These are phyloP conservation scores for Candida hungchunana DNA, from an alignment of 805 yeast genomes.

Conservation along the genomic window DNA sequence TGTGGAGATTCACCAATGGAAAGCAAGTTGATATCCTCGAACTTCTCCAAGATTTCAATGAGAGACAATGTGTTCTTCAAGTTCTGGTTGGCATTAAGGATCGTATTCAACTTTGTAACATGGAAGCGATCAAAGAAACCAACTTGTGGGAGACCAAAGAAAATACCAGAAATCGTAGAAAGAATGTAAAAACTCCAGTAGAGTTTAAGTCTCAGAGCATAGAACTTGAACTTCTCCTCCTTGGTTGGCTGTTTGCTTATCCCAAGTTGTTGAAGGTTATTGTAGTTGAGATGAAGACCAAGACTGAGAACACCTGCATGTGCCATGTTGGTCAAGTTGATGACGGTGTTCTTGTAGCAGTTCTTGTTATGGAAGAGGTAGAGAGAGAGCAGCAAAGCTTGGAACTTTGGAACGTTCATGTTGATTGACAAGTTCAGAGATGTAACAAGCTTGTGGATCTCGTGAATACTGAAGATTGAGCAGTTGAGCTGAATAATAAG, in stretches of 20 bases:
- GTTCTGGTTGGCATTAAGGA: slow-evolving; percentile 31
- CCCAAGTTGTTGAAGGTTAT: slow-evolving; percentile 17
- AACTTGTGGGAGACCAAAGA: slow-evolving; percentile 25
- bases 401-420: slow-evolving; percentile 21
- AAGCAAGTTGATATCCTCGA: slow-evolving; percentile 15
- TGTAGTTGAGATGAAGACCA: slow-evolving; percentile 27
- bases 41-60: slow-evolving; percentile 27
- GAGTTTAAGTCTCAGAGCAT: slow-evolving; percentile 33
- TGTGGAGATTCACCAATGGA: slow-evolving; percentile 16
- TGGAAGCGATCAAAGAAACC: slow-evolving; percentile 21
- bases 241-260: slow-evolving; percentile 12
- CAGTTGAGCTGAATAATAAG: slow-evolving; percentile 30
- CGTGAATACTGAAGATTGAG: slow-evolving; percentile 27
- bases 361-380: slow-evolving; percentile 27
- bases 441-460: slow-evolving; percentile 23
- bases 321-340: slow-evolving; percentile 20
- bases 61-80: slow-evolving; percentile 31
- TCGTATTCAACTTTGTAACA: slow-evolving; percentile 33
- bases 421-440: slow-evolving; percentile 18
- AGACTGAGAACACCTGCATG: slow-evolving; percentile 22
- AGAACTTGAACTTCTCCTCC: slow-evolving; percentile 12
- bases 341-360: slow-evolving; percentile 23
- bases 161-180: slow-evolving; percentile 17
- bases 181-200: slow-evolving; percentile 42
- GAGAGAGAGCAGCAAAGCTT: slow-evolving; percentile 19